Base-by-base conservation (phyloP, 352 stramenopile genomes). In the Phytophthora idaei region DNA sequence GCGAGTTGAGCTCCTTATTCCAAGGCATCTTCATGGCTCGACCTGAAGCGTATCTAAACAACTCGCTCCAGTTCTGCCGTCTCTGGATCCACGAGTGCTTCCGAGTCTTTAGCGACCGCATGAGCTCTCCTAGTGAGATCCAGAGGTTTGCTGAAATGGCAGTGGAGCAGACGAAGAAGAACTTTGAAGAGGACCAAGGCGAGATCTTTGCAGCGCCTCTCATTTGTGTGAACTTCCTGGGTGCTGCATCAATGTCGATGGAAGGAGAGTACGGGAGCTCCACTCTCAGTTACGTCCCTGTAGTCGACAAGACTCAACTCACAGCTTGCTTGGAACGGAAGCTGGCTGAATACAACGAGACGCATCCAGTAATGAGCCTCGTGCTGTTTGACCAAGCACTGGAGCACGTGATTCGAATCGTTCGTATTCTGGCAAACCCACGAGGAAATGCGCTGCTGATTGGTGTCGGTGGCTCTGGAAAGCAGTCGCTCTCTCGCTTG, bases 21-120 rank as follows among this genome's bases (percentile, higher is more conserved):
- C 88, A 97, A 66, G 92, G 93, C 0, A 59, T 98, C 1, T 88
- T 90, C 11, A 71, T 86, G 31, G 67, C 87, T 0, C 75, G 77
- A 2, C 81, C 90, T 4, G 86, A 94, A 66, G 57, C 71, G 2
- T 95, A 90, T 48, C 49, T 81, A 32, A 86, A 81, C 6, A 78
- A 81, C 17, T 74, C 81, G 14, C 48, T 96, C 2, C 79, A 77
- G 28, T 84, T 98, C 49, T 78, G 79, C 28, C 80, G 91, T 3
- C 68, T 98, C 2, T 98, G 93, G 94, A 77, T 96, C 3, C 93
- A 98, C 65, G 94, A 98, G 63, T 95, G 83, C 60, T 92, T 87
- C 39, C 89, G 94, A 12, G 92, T 98, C 25, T 98, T 97, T 54
- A 91, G 89, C 28, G 94, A 98, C 60, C 88, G 94, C 3, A 95